phyloP scores from a whole-genome alignment of 2,329 filamentous ascomycete genomes.

The Nigrospora oryzae region DNA sequence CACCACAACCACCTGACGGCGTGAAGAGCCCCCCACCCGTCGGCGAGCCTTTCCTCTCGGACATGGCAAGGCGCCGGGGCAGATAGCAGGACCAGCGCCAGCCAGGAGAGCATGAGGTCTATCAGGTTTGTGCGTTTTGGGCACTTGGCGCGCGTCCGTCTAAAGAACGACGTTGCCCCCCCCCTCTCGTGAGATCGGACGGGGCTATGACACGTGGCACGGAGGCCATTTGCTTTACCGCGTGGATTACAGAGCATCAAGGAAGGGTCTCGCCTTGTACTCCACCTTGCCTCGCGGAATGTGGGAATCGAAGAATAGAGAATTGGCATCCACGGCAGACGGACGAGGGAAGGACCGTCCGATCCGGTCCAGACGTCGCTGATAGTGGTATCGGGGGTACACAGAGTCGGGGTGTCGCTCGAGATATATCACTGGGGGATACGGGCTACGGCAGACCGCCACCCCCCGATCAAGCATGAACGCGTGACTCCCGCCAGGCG shows the following conservation, averaged over 20 bases:
- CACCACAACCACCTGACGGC: conserved; percentile 1
- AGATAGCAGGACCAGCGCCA: background rate
- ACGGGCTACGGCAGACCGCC: too few species aligned
- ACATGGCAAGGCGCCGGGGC: background rate
- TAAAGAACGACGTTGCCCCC: conserved; percentile 1
- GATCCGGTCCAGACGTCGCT: too few species aligned
- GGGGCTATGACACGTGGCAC: conserved; percentile 1
- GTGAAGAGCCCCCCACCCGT: background rate
- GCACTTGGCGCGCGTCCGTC: conserved; percentile 2
- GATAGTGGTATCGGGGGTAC: too few species aligned
- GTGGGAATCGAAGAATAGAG: conserved; percentile 1
- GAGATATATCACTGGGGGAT: too few species aligned
- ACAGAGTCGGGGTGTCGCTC: too few species aligned
- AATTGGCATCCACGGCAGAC: background rate
- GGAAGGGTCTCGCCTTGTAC: conserved; percentile 68
- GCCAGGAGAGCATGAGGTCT: conserved; percentile 3
- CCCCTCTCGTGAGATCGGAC: background rate
- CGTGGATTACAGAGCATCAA: conserved; percentile 72
- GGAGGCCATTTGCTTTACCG: conserved; percentile 45
- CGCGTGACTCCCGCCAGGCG: too few species aligned
- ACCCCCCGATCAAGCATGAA: too few species aligned
- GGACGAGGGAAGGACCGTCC: too few species aligned
- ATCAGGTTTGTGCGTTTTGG: background rate
- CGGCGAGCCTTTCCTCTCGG: background rate
- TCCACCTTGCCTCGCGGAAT: conserved; percentile 65